These are phyloP conservation scores for Trichoderma asperelloides DNA, from an alignment of 495 filamentous ascomycete genomes.

Conservation along the genomic window DNA sequence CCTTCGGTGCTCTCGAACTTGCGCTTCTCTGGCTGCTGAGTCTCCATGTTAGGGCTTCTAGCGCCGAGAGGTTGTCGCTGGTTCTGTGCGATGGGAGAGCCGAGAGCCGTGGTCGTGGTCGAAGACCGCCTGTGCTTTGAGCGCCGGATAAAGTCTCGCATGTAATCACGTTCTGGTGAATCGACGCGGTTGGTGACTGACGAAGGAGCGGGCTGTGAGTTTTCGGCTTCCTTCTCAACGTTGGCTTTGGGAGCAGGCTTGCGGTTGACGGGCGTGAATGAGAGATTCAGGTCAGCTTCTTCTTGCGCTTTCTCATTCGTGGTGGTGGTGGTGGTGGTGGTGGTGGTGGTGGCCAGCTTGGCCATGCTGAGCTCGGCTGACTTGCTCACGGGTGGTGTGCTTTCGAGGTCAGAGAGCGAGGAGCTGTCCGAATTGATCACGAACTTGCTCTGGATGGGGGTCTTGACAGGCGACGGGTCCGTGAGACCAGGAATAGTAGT, in stretches of 20 bases:
- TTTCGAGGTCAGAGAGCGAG: not conserved
- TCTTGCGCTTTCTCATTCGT: no score
- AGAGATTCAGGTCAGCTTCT: not conserved
- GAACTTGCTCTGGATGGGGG: not conserved
- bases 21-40: conserved; percentile 1
- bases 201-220: not conserved
- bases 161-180: not conserved
- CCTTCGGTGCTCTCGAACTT: conserved; percentile 6
- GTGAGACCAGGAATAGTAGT: not conserved
- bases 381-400: not conserved
- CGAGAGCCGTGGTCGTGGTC: not conserved
- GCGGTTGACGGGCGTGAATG: not conserved
- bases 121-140: not conserved
- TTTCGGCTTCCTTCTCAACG: not conserved
- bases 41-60: conserved; percentile 4
- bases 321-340: not conserved
- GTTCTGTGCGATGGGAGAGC: not conserved
- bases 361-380: not conserved
- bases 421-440: not conserved
- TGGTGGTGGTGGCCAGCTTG: not conserved
- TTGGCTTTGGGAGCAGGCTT: not conserved
- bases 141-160: not conserved
- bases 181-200: not conserved
- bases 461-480: not conserved
- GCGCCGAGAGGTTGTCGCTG: conserved; percentile 1